A percentile compares a stretch with the other conserved stretches of the same genome.
Evolutionary conservation across 73 alveolate genomes (phyloP).

Genomic region (Effrenium voratum): DNA sequence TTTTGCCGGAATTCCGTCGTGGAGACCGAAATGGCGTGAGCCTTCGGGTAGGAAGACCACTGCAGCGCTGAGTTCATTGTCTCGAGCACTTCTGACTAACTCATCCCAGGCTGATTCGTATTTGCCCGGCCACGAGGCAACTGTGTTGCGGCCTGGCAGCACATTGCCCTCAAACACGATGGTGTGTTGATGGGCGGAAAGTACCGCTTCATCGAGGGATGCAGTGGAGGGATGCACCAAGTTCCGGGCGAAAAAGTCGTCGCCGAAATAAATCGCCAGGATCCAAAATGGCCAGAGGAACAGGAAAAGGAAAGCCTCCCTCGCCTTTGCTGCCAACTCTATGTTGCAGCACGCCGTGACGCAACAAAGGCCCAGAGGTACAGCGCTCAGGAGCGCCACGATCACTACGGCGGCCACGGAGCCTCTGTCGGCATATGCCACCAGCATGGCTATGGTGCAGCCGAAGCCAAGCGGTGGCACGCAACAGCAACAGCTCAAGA

Average conservation of each 20-base stretch:
- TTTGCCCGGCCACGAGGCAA: slow-evolving; percentile 40
- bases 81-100: background rate
- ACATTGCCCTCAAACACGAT: slow-evolving; percentile 20
- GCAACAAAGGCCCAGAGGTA: background rate
- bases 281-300: background rate
- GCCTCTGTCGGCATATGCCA: too few species aligned
- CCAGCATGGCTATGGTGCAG: too few species aligned
- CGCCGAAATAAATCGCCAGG: background rate
- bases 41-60: slow-evolving; percentile 13
- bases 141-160: background rate
- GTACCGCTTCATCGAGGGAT: background rate
- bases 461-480: too few species aligned
- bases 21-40: background rate
- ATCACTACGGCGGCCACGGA: too few species aligned
- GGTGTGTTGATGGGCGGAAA: background rate
- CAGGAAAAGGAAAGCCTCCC: background rate
- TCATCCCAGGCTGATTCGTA: slow-evolving; percentile 9
- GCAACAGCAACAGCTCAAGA: too few species aligned
- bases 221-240: too few species aligned
- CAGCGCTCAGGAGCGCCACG: background rate
- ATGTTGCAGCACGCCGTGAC: background rate
- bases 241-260: background rate
- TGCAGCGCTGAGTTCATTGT: background rate
- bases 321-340: background rate
- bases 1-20: background rate